Evolutionary conservation across 345 rosid species (phyloP).

Genomic region (Citrus reticulata): DNA sequence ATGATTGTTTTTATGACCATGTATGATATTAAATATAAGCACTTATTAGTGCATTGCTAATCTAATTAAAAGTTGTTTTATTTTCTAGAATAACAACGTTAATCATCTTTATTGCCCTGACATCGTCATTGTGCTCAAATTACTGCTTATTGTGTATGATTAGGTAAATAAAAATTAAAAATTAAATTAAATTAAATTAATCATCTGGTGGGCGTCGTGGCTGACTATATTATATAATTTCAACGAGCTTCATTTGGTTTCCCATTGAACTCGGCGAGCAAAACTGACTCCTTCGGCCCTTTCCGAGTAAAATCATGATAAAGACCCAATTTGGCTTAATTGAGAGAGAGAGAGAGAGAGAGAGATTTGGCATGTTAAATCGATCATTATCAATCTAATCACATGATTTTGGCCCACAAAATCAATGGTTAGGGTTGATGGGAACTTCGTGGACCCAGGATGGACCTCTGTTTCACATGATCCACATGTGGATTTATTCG

Average conservation of each 20-base stretch:
- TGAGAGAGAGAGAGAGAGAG: neutral
- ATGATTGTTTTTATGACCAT: neutral
- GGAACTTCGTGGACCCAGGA: neutral
- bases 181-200: too few relatives aligned
- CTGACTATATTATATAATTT: too few relatives aligned
- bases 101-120: neutral
- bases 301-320: neutral
- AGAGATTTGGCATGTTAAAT: neutral
- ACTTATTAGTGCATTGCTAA: neutral
- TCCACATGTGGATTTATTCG: neutral
- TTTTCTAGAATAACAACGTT: neutral
- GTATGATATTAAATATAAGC: too few relatives aligned
- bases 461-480: neutral
- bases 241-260: too few relatives aligned
- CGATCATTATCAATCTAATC: neutral
- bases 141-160: neutral
- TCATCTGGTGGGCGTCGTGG: too few relatives aligned
- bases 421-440: neutral
- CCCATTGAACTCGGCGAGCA: neutral
- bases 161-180: too few relatives aligned
- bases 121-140: neutral
- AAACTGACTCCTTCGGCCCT: neutral
- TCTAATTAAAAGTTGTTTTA: neutral
- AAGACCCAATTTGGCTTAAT: neutral
- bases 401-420: constrained; percentile 7